Evolutionary conservation across 2,329 filamentous ascomycete species (phyloP).

Genomic region (Capronia coronata): DNA sequence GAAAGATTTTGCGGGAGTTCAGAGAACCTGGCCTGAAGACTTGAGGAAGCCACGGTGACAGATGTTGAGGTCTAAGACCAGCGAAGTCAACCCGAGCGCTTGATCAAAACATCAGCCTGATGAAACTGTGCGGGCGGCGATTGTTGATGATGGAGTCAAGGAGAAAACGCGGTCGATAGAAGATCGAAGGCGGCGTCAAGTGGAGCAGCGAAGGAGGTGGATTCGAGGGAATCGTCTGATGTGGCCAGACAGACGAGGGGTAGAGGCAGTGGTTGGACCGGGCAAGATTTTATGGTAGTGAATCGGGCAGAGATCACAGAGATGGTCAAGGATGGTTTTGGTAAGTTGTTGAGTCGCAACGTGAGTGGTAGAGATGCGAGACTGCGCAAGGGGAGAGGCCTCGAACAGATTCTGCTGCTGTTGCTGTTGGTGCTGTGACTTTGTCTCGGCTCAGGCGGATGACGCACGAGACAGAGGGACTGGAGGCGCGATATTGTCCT

Average conservation of each 20-base stretch:
- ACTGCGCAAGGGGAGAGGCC: not conserved
- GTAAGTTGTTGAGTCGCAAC: not conserved
- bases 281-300: no score
- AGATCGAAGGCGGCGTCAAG: not conserved
- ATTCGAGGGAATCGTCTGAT: not conserved
- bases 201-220: not conserved
- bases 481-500: not conserved
- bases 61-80: not conserved
- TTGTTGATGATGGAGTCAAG: not conserved
- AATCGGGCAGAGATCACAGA: not conserved
- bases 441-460: not conserved
- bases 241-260: not conserved
- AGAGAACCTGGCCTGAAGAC: constrained; percentile 22
- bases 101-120: not conserved
- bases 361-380: constrained; percentile 1
- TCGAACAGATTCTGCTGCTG: not conserved
- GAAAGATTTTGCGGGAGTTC: constrained; percentile 14
- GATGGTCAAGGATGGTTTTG: not conserved
- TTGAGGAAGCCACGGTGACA: constrained; percentile 27
- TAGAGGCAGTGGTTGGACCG: not conserved
- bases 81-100: not conserved
- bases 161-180: not conserved
- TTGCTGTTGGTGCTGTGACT: no score
- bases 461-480: not conserved
- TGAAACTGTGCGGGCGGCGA: not conserved